Percentiles rank a stretch among this genome's conserved stretches.
phyloP scores from a whole-genome alignment of 1,284 basidiomycete species.

The Spongiforma sp. region DNA sequence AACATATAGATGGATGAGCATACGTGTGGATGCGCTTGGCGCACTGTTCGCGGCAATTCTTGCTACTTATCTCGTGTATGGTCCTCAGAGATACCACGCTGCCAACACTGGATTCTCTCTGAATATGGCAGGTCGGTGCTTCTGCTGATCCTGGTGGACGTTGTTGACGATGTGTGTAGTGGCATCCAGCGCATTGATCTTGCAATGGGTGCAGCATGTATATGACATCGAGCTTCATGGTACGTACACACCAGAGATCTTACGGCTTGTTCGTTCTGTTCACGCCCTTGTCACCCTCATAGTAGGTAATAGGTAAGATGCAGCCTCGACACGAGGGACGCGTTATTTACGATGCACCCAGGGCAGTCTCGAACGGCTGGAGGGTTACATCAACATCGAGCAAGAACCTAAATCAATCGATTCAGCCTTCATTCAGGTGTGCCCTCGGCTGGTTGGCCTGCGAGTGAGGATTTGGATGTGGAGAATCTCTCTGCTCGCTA shows the following conservation, averaged over 20 bases:
- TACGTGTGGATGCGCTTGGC: constrained; percentile 53
- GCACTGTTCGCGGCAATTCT: not conserved
- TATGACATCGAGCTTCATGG: constrained; percentile 68
- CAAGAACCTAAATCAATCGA: not conserved
- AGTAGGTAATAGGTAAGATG: constrained; percentile 5
- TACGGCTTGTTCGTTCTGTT: no score
- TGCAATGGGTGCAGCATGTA: constrained; percentile 56
- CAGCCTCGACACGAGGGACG: no score
- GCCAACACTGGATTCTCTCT: constrained; percentile 39
- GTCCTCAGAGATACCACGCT: not conserved
- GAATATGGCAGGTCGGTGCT: constrained; percentile 48
- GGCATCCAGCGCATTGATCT: constrained; percentile 58
- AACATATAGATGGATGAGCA: constrained; percentile 53
- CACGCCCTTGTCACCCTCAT: not conserved
- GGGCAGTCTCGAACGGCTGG: constrained; percentile 1
- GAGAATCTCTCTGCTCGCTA: constrained; percentile 7
- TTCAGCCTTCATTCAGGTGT: not conserved
- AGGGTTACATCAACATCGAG: not conserved
- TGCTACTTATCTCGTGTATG: constrained; percentile 1
- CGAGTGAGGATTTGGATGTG: not conserved
- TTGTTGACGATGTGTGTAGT: constrained; percentile 35
- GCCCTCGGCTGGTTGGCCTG: not conserved
- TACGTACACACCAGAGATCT: constrained; percentile 28
- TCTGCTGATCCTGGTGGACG: not conserved
- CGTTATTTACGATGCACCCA: not conserved